Conservation (phyloP, 257 asterid species). For the Eucommia ulmoides region DNA sequence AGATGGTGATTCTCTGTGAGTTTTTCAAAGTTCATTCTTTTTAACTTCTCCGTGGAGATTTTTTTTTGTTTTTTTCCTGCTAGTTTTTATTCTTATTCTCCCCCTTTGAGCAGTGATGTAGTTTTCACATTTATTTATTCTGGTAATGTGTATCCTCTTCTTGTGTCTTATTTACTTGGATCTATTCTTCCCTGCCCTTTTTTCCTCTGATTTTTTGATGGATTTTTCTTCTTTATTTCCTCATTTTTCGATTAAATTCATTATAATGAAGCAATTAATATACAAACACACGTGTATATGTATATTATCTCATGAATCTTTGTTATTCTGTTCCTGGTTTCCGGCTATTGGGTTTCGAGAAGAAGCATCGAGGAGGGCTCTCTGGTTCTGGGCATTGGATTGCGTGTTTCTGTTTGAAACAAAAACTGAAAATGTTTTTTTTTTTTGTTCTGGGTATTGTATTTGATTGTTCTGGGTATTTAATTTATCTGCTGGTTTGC, state of each 20-base stretch:
- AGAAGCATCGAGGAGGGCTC: conserved; percentile 26
- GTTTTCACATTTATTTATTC: conserved; percentile 56
- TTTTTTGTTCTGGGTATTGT: no score
- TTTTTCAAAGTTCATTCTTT: conserved; percentile 81
- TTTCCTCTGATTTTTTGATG: conserved; percentile 41
- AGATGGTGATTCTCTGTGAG: conserved; percentile 50
- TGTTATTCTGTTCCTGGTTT: conserved; percentile 19
- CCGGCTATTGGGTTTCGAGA: conserved; percentile 34
- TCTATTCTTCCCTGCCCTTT: conserved; percentile 30
- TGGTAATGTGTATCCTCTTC: conserved; percentile 19
- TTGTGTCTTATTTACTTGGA: conserved; percentile 59
- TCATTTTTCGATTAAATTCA: conserved; percentile 22
- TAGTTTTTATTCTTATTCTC: conserved; percentile 72
- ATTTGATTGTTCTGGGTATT: no score
- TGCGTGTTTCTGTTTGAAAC: no score
- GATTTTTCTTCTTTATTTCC: no score
- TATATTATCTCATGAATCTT: conserved; percentile 5
- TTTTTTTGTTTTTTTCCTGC: conserved; percentile 73
- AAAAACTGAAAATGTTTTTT: no score
- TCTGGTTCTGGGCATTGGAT: no score
- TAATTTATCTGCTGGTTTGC: no score
- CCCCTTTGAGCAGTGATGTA: conserved; percentile 65
- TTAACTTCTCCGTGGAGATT: conserved; percentile 14
- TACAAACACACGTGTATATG: not conserved
- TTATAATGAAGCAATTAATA: no score